These are phyloP conservation scores for Roridomyces roridus DNA, from an alignment of 768 basidiomycete species.

Conservation along the genomic window DNA sequence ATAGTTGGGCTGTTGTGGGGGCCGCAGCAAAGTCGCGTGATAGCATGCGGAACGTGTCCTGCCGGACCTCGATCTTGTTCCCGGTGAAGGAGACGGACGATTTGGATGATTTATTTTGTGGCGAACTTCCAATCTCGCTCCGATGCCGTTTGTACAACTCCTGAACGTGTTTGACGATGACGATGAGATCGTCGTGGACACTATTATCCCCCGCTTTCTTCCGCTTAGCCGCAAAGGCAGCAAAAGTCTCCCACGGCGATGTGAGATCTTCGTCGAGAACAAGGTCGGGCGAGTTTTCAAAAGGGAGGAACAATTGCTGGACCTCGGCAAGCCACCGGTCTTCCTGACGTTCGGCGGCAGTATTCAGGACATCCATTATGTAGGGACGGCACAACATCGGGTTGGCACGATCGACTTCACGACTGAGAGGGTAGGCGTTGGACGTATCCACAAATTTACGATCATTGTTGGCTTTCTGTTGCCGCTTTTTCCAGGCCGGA, in stretches of 20 bases:
- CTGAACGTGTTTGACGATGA: slow-evolving; percentile 49
- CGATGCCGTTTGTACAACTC: slow-evolving; percentile 32
- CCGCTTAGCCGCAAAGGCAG: slow-evolving; percentile 28
- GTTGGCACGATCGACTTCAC: slow-evolving; percentile 14
- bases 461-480: slow-evolving; percentile 7
- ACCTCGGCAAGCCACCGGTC: slow-evolving; percentile 20
- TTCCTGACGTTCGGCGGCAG: slow-evolving; percentile 19
- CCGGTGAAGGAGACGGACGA: slow-evolving; percentile 42
- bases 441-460: neutral
- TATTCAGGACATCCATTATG: slow-evolving; percentile 37
- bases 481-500: slow-evolving; percentile 29
- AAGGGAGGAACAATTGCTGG: slow-evolving; percentile 28
- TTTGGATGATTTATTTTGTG: too few species aligned
- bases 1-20: slow-evolving; percentile 34
- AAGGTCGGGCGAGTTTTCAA: neutral
- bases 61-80: slow-evolving; percentile 49
- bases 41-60: slow-evolving; percentile 51
- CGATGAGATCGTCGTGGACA: slow-evolving; percentile 40
- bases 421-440: slow-evolving; percentile 21
- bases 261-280: slow-evolving; percentile 31
- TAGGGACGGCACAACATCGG: slow-evolving; percentile 25
- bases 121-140: too few species aligned
- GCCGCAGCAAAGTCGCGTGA: slow-evolving; percentile 46
- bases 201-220: slow-evolving; percentile 17
- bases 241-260: slow-evolving; percentile 45